phyloP scores from a whole-genome alignment of 1,284 basidiomycete genomes.

The Porodaedalea pini region DNA sequence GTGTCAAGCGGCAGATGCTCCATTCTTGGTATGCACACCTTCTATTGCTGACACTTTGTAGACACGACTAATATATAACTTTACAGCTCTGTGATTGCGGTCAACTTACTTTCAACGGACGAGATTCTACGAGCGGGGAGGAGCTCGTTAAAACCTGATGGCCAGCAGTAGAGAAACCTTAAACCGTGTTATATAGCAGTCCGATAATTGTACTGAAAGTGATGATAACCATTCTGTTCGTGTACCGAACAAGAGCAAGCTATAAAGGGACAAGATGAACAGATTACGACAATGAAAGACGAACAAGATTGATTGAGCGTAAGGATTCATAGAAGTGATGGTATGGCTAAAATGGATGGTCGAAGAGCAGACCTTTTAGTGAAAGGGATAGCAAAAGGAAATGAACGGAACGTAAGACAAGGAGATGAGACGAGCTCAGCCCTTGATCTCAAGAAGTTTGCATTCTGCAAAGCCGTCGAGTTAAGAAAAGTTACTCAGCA shows the following conservation, averaged over 20 bases:
- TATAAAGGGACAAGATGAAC: neutral
- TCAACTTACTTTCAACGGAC: constrained; percentile 93
- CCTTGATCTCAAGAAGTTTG: constrained; percentile 65
- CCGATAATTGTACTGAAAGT: constrained; percentile 5
- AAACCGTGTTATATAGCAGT: constrained; percentile 1
- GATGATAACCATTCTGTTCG: neutral
- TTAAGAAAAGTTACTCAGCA: constrained; percentile 22
- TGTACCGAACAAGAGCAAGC: no score
- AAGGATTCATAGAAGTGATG: no score
- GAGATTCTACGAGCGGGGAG: constrained; percentile 94
- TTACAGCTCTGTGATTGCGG: constrained; percentile 90
- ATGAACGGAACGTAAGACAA: neutral
- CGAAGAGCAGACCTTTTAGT: constrained; percentile 2
- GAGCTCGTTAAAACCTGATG: constrained; percentile 82
- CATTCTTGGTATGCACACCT: constrained; percentile 81
- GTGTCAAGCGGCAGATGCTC: constrained; percentile 98
- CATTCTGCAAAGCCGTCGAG: no score
- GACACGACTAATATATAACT: constrained; percentile 21
- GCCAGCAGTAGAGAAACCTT: constrained; percentile 49
- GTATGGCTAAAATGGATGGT: no score
- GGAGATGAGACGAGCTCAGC: neutral
- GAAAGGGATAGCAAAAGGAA: neutral
- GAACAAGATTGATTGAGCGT: no score
- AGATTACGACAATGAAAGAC: neutral
- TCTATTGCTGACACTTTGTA: constrained; percentile 14